phyloP scores from a whole-genome alignment of 1,284 basidiomycete species.

The Volvariella volvacea region DNA sequence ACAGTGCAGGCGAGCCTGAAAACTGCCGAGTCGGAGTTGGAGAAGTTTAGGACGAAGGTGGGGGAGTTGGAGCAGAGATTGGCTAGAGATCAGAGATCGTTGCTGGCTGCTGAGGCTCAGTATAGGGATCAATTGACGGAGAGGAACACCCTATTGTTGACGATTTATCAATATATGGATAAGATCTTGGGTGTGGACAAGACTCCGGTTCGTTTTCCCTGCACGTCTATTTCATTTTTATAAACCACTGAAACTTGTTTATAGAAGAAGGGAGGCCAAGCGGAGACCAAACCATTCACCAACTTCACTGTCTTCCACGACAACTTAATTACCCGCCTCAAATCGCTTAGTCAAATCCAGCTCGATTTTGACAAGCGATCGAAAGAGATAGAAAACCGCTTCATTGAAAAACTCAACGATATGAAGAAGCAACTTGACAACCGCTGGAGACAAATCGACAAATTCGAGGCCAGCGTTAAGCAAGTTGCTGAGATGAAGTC shows the following conservation, averaged over 20 bases:
- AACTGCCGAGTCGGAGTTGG: constrained; percentile 60
- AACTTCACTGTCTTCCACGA: constrained; percentile 95
- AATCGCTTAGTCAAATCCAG: constrained; percentile 78
- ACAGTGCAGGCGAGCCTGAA: constrained; percentile 51
- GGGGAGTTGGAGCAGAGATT: constrained; percentile 78
- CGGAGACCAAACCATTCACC: constrained; percentile 85
- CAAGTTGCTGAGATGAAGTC: constrained; percentile 77
- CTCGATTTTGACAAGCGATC: constrained; percentile 81
- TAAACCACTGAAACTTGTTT: constrained; percentile 2
- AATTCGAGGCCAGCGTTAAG: constrained; percentile 87
- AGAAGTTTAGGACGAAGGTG: constrained; percentile 49
- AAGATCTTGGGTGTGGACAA: constrained; percentile 88
- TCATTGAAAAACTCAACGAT: constrained; percentile 66
- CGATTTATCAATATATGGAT: constrained; percentile 93
- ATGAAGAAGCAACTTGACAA: constrained; percentile 86
- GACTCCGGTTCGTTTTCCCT: constrained; percentile 55
- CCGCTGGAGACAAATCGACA: constrained; percentile 90
- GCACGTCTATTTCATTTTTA: constrained; percentile 7
- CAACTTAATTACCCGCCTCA: constrained; percentile 84
- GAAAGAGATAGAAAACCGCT: constrained; percentile 74
- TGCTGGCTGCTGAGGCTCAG: constrained; percentile 69
- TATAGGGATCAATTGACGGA: constrained; percentile 89
- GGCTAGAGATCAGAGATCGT: constrained; percentile 76
- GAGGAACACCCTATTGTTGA: constrained; percentile 84
- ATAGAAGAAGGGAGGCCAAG: constrained; percentile 65